Evolutionary conservation across 2,329 filamentous ascomycete species (phyloP), one percentile per base, ranked within the genome.

Genomic region (Acrodontium crateriforme): DNA sequence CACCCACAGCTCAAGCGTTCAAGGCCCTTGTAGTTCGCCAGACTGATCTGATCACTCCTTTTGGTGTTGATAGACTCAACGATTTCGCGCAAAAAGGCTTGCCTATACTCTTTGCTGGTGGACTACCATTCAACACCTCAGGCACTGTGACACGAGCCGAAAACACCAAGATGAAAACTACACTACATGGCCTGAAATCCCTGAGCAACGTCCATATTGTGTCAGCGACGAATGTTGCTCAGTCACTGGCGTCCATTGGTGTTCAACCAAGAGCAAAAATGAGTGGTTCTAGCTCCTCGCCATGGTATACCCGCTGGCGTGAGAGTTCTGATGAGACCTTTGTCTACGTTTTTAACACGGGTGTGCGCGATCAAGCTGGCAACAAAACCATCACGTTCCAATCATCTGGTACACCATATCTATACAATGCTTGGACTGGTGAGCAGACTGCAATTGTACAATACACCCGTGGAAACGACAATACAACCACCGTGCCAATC

Each of bases 351-450:
- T n/a, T n/a, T n/a, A n/a, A n/a, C n/a, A n/a, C n/a, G n/a, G n/a
- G n/a, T n/a, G n/a, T n/a, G n/a, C n/a, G n/a, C n/a, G n/a, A n/a
- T n/a, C n/a, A n/a, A n/a, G n/a, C n/a, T n/a, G n/a, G n/a, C n/a
- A n/a, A n/a, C n/a, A n/a, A n/a, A n/a, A 37, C 26, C 7, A 38
- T 58, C 17, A 38, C 35, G 2, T 50, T 58, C 20, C 34, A 38
- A 11, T 45, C 36, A 9, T 51, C 39, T 10, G 47, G 44, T 14
- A 41, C 35, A 5, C 58, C 59, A 3, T 58, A 53, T 34, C 17
- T 46, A 16, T 54, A 54, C 28, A 45, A 65, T 37, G 54, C 57
- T 3, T 65, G 58, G 55, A 59, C 56, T 2, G 61, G 60, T 6
- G 38, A 44, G 4, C 29, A 44, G 15, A 49, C 31, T 3, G 50